Evolutionary conservation across 2,329 filamentous ascomycete species (phyloP), one percentile per base, ranked within the genome.

Genomic region (Microascus cirrosus): DNA sequence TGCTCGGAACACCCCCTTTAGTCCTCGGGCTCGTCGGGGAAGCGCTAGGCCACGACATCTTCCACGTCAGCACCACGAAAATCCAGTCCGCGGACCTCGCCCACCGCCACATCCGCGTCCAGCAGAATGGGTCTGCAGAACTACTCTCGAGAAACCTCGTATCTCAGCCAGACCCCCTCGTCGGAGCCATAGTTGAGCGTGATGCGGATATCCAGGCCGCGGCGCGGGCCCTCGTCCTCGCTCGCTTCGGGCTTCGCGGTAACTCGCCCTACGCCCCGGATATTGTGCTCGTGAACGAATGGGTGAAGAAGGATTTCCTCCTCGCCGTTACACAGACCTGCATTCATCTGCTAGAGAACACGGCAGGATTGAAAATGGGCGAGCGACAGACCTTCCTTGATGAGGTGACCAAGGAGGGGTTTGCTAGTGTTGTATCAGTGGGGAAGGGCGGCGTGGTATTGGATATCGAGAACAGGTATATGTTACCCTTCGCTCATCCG

Each of bases 241-340:
- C 83, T 1, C 73, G 81, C 2, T 80, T 85, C 62, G 69, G 70
- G 15, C 80, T 83, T 34, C 71, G 77, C 1, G 82, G 82, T 2
- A 71, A 68, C 2, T 85, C 82, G 1, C 75, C 81, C 0, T 86
- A 85, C 63, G 78, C 81, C 0, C 84, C 84, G 0, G 83, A 86
- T 63, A 34, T 85, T 0, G 78, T 86, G 0, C 68, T 86, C 0
- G 82, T 87, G n/a, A 84, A 86, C 60, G 83, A 86, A 61, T 86
- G 78, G 59, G 71, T 75, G 3, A 79, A 80, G 68, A 73, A 77
- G 58, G 71, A 74, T 0, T 84, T 86, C 61, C 65, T 82, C 0
- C 72, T 77, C 53, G 76, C 77, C 0, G 72, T 77, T 25, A 65
- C 68, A 8, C 66, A 65, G 25, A 60, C 65, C 48, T 62, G 61